phyloP scores from a whole-genome alignment of 768 basidiomycete genomes.

The Pleurotus djamor region DNA sequence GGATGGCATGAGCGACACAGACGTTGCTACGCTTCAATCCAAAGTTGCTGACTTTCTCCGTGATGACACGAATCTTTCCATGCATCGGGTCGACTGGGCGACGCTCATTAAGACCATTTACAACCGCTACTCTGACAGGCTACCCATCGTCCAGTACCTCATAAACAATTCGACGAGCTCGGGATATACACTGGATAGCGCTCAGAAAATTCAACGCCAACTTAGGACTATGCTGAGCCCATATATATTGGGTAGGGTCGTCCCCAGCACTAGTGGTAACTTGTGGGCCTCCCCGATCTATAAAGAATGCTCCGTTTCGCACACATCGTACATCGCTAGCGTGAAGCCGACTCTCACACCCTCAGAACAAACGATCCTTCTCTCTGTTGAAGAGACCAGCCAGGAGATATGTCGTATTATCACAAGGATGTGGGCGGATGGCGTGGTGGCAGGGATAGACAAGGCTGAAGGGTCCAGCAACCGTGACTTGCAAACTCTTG shows the following conservation, averaged over 20 bases:
- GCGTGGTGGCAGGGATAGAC: slow-evolving; percentile 23
- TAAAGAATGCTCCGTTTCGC: slow-evolving; percentile 27
- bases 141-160: slow-evolving; percentile 35
- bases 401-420: slow-evolving; percentile 45
- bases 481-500: slow-evolving; percentile 1
- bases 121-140: slow-evolving; percentile 37
- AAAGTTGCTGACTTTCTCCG: slow-evolving; percentile 23
- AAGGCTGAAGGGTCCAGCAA: background rate
- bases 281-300: slow-evolving; percentile 34
- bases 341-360: slow-evolving; percentile 16
- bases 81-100: slow-evolving; percentile 40
- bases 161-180: slow-evolving; percentile 20
- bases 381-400: slow-evolving; percentile 28
- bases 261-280: background rate
- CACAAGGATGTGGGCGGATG: slow-evolving; percentile 46
- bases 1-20: slow-evolving; percentile 24
- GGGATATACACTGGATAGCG: slow-evolving; percentile 3
- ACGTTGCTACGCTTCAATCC: slow-evolving; percentile 17
- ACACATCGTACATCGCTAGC: slow-evolving; percentile 21
- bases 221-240: slow-evolving; percentile 27
- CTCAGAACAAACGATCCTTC: slow-evolving; percentile 27
- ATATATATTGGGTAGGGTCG: slow-evolving; percentile 19
- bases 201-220: slow-evolving; percentile 22
- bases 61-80: slow-evolving; percentile 6
- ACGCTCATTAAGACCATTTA: slow-evolving; percentile 32